phyloP scores from a whole-genome alignment of 177 flowering plant species.

The Vitis hybrid region DNA sequence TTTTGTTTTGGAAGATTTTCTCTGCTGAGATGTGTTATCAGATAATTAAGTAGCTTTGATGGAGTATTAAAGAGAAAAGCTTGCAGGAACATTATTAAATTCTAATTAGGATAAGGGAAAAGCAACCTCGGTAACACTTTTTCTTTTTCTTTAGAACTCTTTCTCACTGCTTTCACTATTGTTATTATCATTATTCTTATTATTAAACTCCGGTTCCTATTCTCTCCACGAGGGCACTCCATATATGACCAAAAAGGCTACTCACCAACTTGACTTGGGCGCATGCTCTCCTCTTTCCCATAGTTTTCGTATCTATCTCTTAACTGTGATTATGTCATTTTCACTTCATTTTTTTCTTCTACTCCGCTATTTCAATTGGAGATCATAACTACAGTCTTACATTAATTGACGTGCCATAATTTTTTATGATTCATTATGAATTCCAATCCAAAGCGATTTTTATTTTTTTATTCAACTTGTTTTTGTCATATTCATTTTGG shows the following conservation, averaged over 20 bases:
- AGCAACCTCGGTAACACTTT: conserved; percentile 13
- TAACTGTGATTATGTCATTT: background rate
- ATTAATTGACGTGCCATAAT: too few relatives aligned
- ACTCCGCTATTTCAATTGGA: background rate
- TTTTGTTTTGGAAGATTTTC: conserved; percentile 24
- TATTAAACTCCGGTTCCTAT: conserved; percentile 29
- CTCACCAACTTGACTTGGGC: conserved; percentile 30
- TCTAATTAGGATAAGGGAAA: conserved; percentile 18
- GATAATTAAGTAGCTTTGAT: conserved; percentile 8
- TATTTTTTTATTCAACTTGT: too few relatives aligned
- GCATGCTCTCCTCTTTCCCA: conserved; percentile 26
- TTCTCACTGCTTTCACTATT: background rate
- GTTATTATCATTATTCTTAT: background rate
- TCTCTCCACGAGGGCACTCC: conserved; percentile 39
- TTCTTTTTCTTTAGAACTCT: conserved; percentile 6
- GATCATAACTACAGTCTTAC: too few relatives aligned
- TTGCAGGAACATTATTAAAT: conserved; percentile 16
- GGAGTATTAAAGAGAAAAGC: conserved; percentile 21
- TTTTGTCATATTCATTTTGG: too few relatives aligned
- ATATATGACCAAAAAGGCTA: conserved; percentile 36
- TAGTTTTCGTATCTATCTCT: background rate
- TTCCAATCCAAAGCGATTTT: too few relatives aligned
- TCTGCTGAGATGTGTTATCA: conserved; percentile 13
- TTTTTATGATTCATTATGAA: too few relatives aligned
- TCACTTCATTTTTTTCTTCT: conserved; percentile 1